Conservation (phyloP, 2,329 filamentous ascomycete genomes). For the Cephalotrichum gorgonifer region DNA sequence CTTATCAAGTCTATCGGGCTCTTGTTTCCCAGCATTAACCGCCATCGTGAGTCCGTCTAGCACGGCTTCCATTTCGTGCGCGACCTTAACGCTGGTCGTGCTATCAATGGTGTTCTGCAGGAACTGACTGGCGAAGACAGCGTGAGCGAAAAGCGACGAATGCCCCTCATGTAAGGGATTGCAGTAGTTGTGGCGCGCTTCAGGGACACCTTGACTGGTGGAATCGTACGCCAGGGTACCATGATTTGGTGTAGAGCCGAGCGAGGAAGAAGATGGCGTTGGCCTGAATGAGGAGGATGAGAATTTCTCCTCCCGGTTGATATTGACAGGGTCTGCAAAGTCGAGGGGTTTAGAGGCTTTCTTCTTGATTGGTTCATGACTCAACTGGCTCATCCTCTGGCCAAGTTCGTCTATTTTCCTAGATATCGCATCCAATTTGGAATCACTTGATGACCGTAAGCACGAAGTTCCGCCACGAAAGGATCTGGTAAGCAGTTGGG, state of each 20-base stretch:
- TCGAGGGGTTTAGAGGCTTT: not conserved
- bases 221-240: not conserved
- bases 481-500: not conserved
- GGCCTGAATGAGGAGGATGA: constrained; percentile 3
- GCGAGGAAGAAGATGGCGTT: constrained; percentile 4
- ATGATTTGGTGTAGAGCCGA: not conserved
- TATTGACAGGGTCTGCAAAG: not conserved
- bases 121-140: constrained; percentile 23
- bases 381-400: constrained; percentile 6
- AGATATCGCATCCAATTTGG: constrained; percentile 10
- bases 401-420: constrained; percentile 9
- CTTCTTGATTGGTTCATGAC: not conserved
- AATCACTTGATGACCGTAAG: constrained; percentile 8
- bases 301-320: not conserved
- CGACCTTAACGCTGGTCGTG: constrained; percentile 8
- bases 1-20: constrained; percentile 5
- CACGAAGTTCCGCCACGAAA: constrained; percentile 4
- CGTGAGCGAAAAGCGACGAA: constrained; percentile 33
- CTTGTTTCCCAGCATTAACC: constrained; percentile 9
- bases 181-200: constrained; percentile 1
- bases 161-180: constrained; percentile 20
- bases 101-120: constrained; percentile 12
- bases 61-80: constrained; percentile 11
- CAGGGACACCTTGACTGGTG: not conserved
- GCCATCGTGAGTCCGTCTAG: constrained; percentile 9